Evolutionary conservation across 1,284 basidiomycete species (phyloP).

Genomic region (Pseudozyma pruni): DNA sequence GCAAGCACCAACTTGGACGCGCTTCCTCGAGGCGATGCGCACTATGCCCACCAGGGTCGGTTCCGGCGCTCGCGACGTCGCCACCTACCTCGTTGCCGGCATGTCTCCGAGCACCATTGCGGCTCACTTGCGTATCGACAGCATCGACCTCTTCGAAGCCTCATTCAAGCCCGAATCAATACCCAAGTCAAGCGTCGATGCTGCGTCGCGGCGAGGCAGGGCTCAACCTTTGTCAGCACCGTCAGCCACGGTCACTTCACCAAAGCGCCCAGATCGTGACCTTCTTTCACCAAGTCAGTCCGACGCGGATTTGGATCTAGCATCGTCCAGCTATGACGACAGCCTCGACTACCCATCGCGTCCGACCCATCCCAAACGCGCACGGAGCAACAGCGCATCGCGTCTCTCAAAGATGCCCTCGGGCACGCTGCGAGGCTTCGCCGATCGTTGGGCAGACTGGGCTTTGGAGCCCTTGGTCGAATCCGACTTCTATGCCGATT

Average conservation of each 20-base stretch:
- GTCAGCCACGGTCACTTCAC: slow-evolving; percentile 5
- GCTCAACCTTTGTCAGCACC: slow-evolving; percentile 5
- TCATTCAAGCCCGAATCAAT: slow-evolving; percentile 15
- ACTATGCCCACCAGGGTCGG: slow-evolving; percentile 51
- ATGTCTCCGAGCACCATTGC: slow-evolving; percentile 48
- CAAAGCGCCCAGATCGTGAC: neutral
- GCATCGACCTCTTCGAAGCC: slow-evolving; percentile 55
- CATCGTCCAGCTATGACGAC: slow-evolving; percentile 9
- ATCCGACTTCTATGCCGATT: slow-evolving; percentile 52
- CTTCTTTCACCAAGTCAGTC: slow-evolving; percentile 26
- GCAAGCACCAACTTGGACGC: slow-evolving; percentile 16
- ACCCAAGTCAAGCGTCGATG: neutral
- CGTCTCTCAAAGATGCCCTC: slow-evolving; percentile 30
- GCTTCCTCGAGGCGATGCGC: slow-evolving; percentile 24
- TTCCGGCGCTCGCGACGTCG: slow-evolving; percentile 47
- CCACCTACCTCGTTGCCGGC: slow-evolving; percentile 49
- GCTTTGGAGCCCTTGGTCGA: slow-evolving; percentile 51
- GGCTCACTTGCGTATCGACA: slow-evolving; percentile 40
- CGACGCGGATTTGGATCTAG: slow-evolving; percentile 9
- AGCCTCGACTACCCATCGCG: slow-evolving; percentile 27
- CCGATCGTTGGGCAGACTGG: slow-evolving; percentile 61
- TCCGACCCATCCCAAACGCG: slow-evolving; percentile 12
- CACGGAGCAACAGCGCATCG: slow-evolving; percentile 39
- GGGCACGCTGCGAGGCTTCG: slow-evolving; percentile 39
- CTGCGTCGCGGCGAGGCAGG: slow-evolving; percentile 4